A percentile compares a stretch with the other conserved stretches of the same genome.
These are phyloP conservation scores for Cercis canadensis DNA, from an alignment of 306 rosid genomes.

Conservation along the genomic window DNA sequence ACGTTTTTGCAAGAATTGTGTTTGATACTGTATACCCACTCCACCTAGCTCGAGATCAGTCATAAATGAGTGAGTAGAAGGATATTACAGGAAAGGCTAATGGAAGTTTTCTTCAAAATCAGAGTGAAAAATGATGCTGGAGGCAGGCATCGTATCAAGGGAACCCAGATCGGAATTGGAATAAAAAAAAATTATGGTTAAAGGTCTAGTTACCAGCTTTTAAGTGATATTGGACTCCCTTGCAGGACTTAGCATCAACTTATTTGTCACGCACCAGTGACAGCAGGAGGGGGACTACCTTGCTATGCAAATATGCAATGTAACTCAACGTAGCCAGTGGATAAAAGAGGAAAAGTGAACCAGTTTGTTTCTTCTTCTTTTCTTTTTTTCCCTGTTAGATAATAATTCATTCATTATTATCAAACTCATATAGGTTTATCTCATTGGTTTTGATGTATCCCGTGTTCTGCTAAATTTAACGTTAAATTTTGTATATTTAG, in stretches of 20 bases:
- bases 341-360: background rate
- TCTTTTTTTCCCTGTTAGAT: too few relatives aligned
- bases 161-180: conserved; percentile 9
- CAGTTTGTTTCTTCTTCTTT: background rate
- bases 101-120: conserved; percentile 18
- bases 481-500: too few relatives aligned
- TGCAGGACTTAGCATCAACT: conserved; percentile 16
- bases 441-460: too few relatives aligned
- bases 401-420: conserved; percentile 26
- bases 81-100: conserved; percentile 13
- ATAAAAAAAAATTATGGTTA: conserved; percentile 10
- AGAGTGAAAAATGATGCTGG: conserved; percentile 29
- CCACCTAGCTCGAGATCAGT: too few relatives aligned
- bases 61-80: background rate
- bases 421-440: background rate
- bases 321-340: background rate
- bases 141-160: conserved; percentile 10
- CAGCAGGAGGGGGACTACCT: background rate
- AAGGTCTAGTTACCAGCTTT: conserved; percentile 28
- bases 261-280: conserved; percentile 2
- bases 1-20: conserved; percentile 74
- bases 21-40: conserved; percentile 76
- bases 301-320: background rate
- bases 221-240: background rate
- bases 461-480: too few relatives aligned